Evolutionary conservation across 768 basidiomycete genomes (phyloP).

Genomic region (Naganishia onofrii): DNA sequence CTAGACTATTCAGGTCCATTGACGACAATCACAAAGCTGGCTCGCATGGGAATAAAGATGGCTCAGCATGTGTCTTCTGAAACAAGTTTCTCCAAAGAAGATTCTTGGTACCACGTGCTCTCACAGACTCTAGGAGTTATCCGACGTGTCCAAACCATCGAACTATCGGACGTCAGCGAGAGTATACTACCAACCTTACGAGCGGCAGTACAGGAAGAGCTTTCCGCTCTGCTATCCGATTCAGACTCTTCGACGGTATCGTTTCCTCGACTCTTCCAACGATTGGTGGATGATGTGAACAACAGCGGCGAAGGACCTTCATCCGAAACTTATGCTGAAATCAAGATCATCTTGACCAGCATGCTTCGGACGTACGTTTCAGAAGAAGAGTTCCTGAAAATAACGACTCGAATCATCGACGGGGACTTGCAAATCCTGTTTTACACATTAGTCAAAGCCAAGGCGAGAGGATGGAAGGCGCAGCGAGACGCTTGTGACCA

Average conservation of each 20-base stretch:
- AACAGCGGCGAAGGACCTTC: slow-evolving; percentile 46
- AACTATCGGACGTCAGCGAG: neutral
- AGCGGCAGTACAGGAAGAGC: slow-evolving; percentile 75
- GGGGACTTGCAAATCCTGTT: slow-evolving; percentile 77
- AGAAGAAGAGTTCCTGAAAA: slow-evolving; percentile 82
- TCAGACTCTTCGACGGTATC: slow-evolving; percentile 75
- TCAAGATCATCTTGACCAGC: slow-evolving; percentile 82
- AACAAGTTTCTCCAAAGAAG: slow-evolving; percentile 4
- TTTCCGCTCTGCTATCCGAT: slow-evolving; percentile 77
- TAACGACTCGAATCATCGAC: slow-evolving; percentile 75
- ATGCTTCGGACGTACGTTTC: slow-evolving; percentile 93
- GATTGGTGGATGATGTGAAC: slow-evolving; percentile 73
- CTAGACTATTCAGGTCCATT: neutral
- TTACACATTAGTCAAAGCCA: slow-evolving; percentile 56
- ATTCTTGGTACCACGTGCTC: slow-evolving; percentile 18
- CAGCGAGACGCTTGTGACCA: neutral
- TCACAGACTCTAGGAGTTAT: slow-evolving; percentile 11
- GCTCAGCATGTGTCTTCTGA: neutral
- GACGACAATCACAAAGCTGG: neutral
- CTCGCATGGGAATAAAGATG: slow-evolving; percentile 8
- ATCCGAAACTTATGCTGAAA: slow-evolving; percentile 68
- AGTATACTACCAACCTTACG: slow-evolving; percentile 57
- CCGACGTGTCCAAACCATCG: neutral
- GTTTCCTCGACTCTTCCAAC: slow-evolving; percentile 87
- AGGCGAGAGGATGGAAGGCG: slow-evolving; percentile 48